Percentiles rank a stretch among this genome's conserved stretches.
These are phyloP conservation scores for Botryosphaeria dothidea DNA, from an alignment of 2,329 filamentous ascomycete species.

Conservation along the genomic window DNA sequence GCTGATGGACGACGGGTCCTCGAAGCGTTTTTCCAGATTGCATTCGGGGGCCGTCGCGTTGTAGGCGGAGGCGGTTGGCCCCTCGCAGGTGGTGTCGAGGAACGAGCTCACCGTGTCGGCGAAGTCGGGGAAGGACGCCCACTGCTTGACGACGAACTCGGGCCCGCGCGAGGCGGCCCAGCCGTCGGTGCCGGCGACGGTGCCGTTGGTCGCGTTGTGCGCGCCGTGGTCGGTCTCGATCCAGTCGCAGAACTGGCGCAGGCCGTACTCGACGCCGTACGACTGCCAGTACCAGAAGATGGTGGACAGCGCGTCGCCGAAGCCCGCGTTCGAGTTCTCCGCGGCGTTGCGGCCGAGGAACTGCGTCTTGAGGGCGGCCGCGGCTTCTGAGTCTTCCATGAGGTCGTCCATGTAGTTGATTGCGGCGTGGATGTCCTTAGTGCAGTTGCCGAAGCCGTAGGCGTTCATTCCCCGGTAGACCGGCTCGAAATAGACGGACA, in stretches of 20 bases:
- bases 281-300: constrained; percentile 47
- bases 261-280: constrained; percentile 43
- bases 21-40: constrained; percentile 1
- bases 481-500: constrained; percentile 54
- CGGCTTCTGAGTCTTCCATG: constrained; percentile 30
- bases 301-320: constrained; percentile 45
- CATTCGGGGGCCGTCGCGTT: not conserved
- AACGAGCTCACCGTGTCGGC: not conserved
- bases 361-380: constrained; percentile 43
- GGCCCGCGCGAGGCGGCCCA: constrained; percentile 44
- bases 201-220: constrained; percentile 24
- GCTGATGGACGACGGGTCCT: constrained; percentile 31
- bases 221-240: constrained; percentile 46
- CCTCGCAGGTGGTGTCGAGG: constrained; percentile 5
- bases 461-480: constrained; percentile 48
- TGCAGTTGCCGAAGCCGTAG: constrained; percentile 49
- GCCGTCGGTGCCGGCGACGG: constrained; percentile 39
- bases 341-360: constrained; percentile 52
- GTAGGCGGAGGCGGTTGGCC: constrained; percentile 26
- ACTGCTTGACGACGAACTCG: constrained; percentile 44
- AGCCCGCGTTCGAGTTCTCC: constrained; percentile 48
- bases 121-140: constrained; percentile 36
- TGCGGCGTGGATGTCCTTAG: constrained; percentile 50
- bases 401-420: constrained; percentile 51
- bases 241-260: constrained; percentile 49